A percentile compares a stretch with the other conserved stretches of the same genome.
phyloP scores from a whole-genome alignment of 441 rosid genomes.

The Bruguiera hainesii region DNA sequence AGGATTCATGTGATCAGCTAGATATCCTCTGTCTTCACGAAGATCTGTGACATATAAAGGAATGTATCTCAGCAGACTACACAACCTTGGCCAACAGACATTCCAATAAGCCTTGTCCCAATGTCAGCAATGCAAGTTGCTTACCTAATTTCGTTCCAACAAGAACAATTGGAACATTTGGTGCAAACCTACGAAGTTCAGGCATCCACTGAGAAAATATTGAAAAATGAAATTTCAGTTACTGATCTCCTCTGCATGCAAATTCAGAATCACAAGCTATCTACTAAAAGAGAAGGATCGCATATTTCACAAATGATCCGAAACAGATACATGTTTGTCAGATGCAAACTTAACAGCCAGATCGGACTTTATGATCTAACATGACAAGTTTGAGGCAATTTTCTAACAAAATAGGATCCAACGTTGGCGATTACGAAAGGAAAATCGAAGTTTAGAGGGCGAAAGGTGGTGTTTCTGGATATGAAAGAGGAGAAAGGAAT shows the following conservation, averaged over 20 bases:
- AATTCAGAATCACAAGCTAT: slow-evolving; percentile 8
- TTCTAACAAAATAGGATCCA: slow-evolving; percentile 22
- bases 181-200: slow-evolving; percentile 89
- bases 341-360: slow-evolving; percentile 8
- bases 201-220: slow-evolving; percentile 84
- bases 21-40: slow-evolving; percentile 72
- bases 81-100: neutral
- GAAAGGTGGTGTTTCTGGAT: slow-evolving; percentile 10
- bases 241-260: neutral
- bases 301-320: slow-evolving; percentile 1
- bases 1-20: slow-evolving; percentile 59
- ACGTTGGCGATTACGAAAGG: neutral
- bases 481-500: slow-evolving; percentile 3
- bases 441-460: slow-evolving; percentile 12
- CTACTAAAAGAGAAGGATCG: slow-evolving; percentile 5
- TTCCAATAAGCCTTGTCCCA: neutral
- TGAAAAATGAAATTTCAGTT: slow-evolving; percentile 7
- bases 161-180: slow-evolving; percentile 89
- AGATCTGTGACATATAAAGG: slow-evolving; percentile 47
- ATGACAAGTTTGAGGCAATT: slow-evolving; percentile 8
- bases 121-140: slow-evolving; percentile 8
- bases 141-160: slow-evolving; percentile 90
- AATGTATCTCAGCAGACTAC: neutral
- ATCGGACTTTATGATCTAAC: slow-evolving; percentile 18
- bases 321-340: slow-evolving; percentile 10